Evolutionary conservation across 768 basidiomycete genomes (phyloP), one percentile per base, ranked within the genome.

Genomic region (Collybiopsis confluens): DNA sequence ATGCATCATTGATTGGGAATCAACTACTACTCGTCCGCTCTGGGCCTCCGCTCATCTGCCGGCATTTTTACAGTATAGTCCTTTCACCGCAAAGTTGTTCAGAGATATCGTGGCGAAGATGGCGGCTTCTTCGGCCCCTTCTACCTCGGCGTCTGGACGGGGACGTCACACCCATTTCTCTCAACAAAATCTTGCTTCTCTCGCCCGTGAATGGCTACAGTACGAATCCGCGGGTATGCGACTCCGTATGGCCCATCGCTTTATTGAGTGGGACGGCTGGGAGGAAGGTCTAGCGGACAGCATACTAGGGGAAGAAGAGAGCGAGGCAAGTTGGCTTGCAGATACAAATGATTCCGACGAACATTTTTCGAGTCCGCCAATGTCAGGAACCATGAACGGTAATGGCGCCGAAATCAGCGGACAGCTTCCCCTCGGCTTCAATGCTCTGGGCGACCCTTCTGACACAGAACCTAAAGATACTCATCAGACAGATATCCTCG

Each of bases 191-290:
- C 61, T 78, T n/a, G 68, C 73, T 2, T 64, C 72, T 4, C 70
- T 83, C 9, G 82, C 86, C 20, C 68, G 68, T 10, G 85, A 88
- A 61, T 93, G 91, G 90, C 74, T 91, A 2, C 78, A 83, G 59
- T 81, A 85, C 59, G 90, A 92, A 64, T 70, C 77, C 3, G 62
- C 77, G 15, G 87, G 91, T 3, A 74, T 78, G 41, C 78, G 82
- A 2, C 70, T 90, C 47, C 81, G 91, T 43, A 76, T 85, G 69
- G 88, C 86, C 3, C 90, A 93, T 65, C 83, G 89, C 24, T 89
- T 85, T 59, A 81, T 77, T 33, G 90, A 93, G 64, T 92, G 90
- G 90, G 90, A 92, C 59, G 91, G 90, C 2, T 93, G 91, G 90
- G 90, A 93, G 62, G 90, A 92, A 64, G 90, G 89, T 0, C 73